Evolutionary conservation across 345 rosid genomes (phyloP).

Genomic region (Linum tenue): DNA sequence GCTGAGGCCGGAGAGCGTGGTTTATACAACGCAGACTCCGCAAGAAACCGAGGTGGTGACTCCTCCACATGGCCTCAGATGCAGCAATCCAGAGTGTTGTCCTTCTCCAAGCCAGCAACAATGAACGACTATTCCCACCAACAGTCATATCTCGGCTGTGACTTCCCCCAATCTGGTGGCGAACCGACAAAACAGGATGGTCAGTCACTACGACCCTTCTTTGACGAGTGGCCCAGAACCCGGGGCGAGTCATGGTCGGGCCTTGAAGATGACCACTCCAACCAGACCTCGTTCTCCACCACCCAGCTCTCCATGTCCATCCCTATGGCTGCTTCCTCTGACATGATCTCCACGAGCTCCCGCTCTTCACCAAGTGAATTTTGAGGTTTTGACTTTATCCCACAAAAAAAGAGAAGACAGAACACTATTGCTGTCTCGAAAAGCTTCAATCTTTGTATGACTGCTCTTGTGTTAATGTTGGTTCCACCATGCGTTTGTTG

Average conservation of each 20-base stretch:
- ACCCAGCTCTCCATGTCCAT: conserved; percentile 50
- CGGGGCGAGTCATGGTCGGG: conserved; percentile 31
- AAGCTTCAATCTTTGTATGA: not conserved
- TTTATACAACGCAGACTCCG: conserved; percentile 29
- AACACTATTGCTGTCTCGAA: not conserved
- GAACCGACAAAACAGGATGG: conserved; percentile 29
- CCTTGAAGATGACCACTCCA: conserved; percentile 29
- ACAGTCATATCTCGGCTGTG: conserved; percentile 22
- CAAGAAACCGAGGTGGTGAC: conserved; percentile 26
- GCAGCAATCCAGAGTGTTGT: conserved; percentile 27
- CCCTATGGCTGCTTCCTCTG: conserved; percentile 34
- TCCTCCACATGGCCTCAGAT: conserved; percentile 33
- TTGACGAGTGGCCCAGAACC: conserved; percentile 47
- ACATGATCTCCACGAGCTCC: conserved; percentile 31
- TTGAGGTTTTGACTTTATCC: not conserved
- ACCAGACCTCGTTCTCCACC: conserved; percentile 35
- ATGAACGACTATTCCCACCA: conserved; percentile 26
- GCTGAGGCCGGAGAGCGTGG: conserved; percentile 33
- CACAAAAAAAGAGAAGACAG: no score
- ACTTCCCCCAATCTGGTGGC: conserved; percentile 12
- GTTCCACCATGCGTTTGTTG: no score
- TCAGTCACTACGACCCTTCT: conserved; percentile 48
- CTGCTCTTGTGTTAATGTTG: not conserved
- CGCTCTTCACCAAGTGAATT: conserved; percentile 36
- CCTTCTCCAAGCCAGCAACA: conserved; percentile 22